Base-by-base conservation (phyloP, 1,284 basidiomycete species). In the Sporisorium scitamineum region DNA sequence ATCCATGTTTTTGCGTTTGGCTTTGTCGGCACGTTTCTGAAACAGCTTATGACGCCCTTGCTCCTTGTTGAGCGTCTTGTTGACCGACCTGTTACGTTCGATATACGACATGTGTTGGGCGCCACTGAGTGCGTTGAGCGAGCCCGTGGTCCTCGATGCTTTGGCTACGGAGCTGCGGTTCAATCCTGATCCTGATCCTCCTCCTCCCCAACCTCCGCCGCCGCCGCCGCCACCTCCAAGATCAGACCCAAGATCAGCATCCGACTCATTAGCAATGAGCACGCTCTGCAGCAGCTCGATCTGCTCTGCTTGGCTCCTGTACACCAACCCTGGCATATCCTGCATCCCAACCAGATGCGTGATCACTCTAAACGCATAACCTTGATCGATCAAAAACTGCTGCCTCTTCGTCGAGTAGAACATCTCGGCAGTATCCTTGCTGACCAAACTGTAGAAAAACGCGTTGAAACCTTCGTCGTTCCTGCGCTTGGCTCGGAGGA, bases 401-500 rank as follows among this genome's bases (percentile, higher is more conserved):
- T 99, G 97, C 22, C 97, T 91, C 87, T 99, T 99, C 14, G 97
- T 97, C 84, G 94, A 96, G 88, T 98, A 99, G 87, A 92, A 99
- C 94, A 99, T 99, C 87, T 99, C 97, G 83, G 97, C 94, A 0
- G 97, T 99, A 87, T 99, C 96, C 86, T 97, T 97, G 41, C 94
- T 97, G 47, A 99, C 97, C 31, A 99, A 90, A 34, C 95, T 97
- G 87, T 99, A 99, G 88, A 99, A 99, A 87, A 99, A 99, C 14
- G 97, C 97, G 80, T 99, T 99, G 88, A 99, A 99, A 1, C 97
- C 97, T 86, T 99, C 97, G 84, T 99, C 97, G 85, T 99, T 99
- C 77, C 97, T 90, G 61, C 97, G 90, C 87, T 99, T 99, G 10
- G 97, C 97, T 69, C 97, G 92, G 59, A 99, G 88, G 81, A 99